A percentile compares a stretch with the other conserved stretches of the same genome.
These are phyloP conservation scores for Puccinellia tenuiflora DNA, from an alignment of 176 grass and related monocot genomes.

Conservation along the genomic window DNA sequence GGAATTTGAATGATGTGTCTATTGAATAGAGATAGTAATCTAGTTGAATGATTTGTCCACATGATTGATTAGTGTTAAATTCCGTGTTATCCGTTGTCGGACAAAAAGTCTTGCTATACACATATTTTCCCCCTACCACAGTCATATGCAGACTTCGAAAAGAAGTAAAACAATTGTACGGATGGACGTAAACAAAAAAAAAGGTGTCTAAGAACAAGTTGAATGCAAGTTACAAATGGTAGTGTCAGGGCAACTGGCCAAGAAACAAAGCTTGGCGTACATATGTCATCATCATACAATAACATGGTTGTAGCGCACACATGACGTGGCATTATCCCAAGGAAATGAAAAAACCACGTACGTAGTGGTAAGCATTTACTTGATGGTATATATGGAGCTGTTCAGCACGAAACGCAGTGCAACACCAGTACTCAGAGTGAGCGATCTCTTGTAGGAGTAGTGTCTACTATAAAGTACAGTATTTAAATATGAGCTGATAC, in stretches of 20 bases:
- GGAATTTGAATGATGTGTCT: neutral
- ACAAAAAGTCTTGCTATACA: neutral
- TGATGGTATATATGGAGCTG: no score
- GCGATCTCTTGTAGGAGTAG: no score
- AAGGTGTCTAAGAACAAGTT: neutral
- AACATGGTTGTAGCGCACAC: neutral
- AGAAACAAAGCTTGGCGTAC: neutral
- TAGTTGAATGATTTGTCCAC: neutral
- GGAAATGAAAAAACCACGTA: no score
- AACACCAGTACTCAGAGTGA: no score
- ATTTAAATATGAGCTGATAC: no score
- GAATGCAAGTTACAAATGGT: neutral
- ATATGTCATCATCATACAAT: neutral
- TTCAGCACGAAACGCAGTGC: no score
- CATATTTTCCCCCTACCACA: neutral
- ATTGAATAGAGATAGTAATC: neutral
- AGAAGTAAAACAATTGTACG: neutral
- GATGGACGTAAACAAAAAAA: no score
- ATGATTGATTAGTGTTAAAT: conserved; percentile 1
- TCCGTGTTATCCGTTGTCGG: neutral
- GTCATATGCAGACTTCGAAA: neutral
- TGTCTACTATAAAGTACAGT: no score
- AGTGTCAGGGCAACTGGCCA: neutral
- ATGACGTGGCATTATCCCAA: neutral
- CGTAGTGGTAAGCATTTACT: no score